These are phyloP conservation scores for Mucor circinelloides DNA, from an alignment of 371 early-diverging fungal species.

Conservation along the genomic window DNA sequence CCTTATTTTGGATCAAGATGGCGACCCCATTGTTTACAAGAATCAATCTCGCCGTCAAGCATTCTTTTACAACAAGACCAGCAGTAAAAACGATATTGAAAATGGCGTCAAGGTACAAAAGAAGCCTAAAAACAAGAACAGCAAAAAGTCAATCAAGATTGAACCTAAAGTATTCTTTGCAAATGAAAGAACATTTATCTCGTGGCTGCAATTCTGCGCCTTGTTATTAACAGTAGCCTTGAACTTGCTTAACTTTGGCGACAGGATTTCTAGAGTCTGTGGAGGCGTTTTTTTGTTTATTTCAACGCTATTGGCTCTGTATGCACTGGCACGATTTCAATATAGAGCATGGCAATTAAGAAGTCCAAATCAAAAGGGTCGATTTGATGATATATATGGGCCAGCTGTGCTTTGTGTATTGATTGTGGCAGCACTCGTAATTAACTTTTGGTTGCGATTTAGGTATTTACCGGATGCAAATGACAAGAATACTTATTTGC, in stretches of 20 bases:
- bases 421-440: constrained; percentile 69
- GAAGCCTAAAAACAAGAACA: neutral
- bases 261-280: constrained; percentile 64
- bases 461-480: neutral
- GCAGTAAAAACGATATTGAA: neutral
- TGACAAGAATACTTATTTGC: neutral
- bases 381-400: constrained; percentile 58
- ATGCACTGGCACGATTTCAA: constrained; percentile 88
- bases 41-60: neutral
- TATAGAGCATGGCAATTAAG: constrained; percentile 70
- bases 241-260: constrained; percentile 87
- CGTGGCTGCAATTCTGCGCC: constrained; percentile 84
- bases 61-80: neutral
- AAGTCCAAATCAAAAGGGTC: constrained; percentile 48
- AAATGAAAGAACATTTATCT: constrained; percentile 98
- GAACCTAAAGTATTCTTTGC: constrained; percentile 99
- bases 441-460: constrained; percentile 67
- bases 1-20: constrained; percentile 2
- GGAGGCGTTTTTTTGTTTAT: constrained; percentile 82
- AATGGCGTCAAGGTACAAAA: neutral
- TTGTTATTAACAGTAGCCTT: constrained; percentile 78
- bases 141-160: constrained; percentile 60
- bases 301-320: constrained; percentile 77
- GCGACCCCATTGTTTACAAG: neutral
- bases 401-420: constrained; percentile 78